Evolutionary conservation across 169 alveolate genomes (phyloP).

Genomic region (Cryptosporidium xiaoi): DNA sequence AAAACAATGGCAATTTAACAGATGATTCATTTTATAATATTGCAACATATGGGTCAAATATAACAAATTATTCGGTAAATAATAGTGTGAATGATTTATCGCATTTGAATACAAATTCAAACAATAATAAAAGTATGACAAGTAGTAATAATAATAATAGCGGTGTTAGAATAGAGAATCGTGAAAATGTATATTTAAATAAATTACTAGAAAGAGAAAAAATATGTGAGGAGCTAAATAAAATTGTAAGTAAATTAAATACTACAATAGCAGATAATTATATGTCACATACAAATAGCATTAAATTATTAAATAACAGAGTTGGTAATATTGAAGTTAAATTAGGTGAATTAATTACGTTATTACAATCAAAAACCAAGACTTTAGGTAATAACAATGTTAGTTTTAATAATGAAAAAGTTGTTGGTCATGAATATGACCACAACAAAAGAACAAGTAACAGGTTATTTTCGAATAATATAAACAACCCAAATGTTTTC

Average conservation of each 20-base stretch:
- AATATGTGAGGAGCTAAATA: constrained; percentile 31
- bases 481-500: neutral
- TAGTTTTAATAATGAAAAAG: neutral
- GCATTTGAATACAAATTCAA: no score
- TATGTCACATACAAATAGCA: constrained; percentile 10
- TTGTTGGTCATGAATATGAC: neutral
- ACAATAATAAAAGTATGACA: no score
- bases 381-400: neutral
- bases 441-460: neutral
- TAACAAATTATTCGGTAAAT: constrained; percentile 53
- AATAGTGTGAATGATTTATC: constrained; percentile 35
- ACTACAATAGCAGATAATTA: constrained; percentile 9
- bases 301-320: constrained; percentile 14
- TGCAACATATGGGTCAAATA: constrained; percentile 45
- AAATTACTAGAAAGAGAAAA: constrained; percentile 34
- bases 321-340: constrained; percentile 34
- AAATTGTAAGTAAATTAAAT: constrained; percentile 5
- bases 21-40: constrained; percentile 53
- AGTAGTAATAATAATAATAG: neutral
- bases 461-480: constrained; percentile 11
- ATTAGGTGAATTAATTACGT: constrained; percentile 32
- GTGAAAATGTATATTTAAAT: constrained; percentile 45
- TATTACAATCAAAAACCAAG: constrained; percentile 21
- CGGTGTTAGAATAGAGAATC: constrained; percentile 33
- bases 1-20: constrained; percentile 29